These are phyloP conservation scores for Penicillium concentricum DNA, from an alignment of 2,329 filamentous ascomycete species.

Conservation along the genomic window DNA sequence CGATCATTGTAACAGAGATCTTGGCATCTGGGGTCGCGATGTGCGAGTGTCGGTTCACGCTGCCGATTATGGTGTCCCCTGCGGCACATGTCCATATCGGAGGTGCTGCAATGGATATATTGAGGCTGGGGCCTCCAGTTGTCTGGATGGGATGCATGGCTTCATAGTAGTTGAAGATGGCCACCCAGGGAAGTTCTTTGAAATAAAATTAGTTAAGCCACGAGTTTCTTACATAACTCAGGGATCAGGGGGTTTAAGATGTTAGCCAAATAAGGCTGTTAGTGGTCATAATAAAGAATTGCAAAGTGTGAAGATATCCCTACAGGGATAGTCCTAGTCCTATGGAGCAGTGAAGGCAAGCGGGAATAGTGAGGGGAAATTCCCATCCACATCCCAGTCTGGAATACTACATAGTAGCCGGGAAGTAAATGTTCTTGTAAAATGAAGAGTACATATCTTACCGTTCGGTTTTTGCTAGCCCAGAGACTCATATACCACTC, in stretches of 20 bases:
- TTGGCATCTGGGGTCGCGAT: constrained; percentile 14
- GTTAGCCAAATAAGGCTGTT: background rate
- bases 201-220: background rate
- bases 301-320: background rate
- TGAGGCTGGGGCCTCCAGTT: background rate
- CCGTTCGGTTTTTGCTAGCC: background rate
- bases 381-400: background rate
- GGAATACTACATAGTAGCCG: background rate
- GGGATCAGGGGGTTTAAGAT: background rate
- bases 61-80: constrained; percentile 20
- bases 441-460: background rate
- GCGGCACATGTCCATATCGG: constrained; percentile 14
- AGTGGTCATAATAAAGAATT: background rate
- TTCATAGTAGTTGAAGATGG: background rate
- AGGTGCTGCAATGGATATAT: constrained; percentile 13
- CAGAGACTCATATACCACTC: background rate
- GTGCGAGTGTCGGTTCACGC: constrained; percentile 8
- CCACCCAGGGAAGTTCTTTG: background rate
- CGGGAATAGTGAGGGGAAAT: background rate
- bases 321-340: background rate
- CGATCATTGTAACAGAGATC: background rate
- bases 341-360: background rate
- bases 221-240: background rate
- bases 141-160: background rate
- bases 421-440: background rate